These are phyloP conservation scores for Saitoella complicata DNA, from an alignment of 805 yeast genomes.

Conservation along the genomic window DNA sequence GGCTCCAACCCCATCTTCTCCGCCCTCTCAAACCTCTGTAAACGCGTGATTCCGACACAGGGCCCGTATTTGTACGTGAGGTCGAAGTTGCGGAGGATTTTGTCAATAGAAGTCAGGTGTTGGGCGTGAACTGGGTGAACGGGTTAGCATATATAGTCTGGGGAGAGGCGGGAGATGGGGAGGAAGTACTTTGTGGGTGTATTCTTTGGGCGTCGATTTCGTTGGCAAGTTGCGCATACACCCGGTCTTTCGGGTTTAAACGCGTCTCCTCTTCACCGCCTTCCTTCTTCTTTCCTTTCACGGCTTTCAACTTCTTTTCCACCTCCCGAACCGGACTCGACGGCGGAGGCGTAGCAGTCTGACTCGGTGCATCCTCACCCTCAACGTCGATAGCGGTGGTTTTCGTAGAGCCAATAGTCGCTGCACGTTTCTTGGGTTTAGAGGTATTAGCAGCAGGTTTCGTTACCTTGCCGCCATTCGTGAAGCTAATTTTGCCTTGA, in stretches of 20 bases:
- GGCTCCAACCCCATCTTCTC: conserved; percentile 22
- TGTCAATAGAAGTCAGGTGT: conserved; percentile 16
- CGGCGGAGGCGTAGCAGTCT: too few species aligned
- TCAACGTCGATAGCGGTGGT: too few species aligned
- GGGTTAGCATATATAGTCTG: neutral
- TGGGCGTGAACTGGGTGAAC: conserved; percentile 18
- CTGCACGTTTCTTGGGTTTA: too few species aligned
- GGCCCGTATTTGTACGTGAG: conserved; percentile 23
- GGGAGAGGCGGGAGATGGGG: neutral
- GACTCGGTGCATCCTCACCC: too few species aligned
- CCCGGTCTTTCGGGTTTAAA: conserved; percentile 6
- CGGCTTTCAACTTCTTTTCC: neutral
- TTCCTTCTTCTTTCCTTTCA: neutral
- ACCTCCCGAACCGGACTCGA: too few species aligned
- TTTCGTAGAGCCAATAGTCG: too few species aligned
- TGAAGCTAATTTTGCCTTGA: too few species aligned
- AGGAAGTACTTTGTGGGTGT: neutral
- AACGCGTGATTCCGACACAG: conserved; percentile 22
- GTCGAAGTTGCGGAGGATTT: conserved; percentile 22
- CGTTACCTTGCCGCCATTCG: too few species aligned
- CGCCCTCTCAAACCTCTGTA: conserved; percentile 26
- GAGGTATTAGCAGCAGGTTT: too few species aligned
- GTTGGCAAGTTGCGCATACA: conserved; percentile 1
- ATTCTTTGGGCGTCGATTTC: conserved; percentile 12
- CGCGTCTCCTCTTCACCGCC: neutral